phyloP scores from a whole-genome alignment of 2,329 filamentous ascomycete species.

The Incumbomyces delicatus region DNA sequence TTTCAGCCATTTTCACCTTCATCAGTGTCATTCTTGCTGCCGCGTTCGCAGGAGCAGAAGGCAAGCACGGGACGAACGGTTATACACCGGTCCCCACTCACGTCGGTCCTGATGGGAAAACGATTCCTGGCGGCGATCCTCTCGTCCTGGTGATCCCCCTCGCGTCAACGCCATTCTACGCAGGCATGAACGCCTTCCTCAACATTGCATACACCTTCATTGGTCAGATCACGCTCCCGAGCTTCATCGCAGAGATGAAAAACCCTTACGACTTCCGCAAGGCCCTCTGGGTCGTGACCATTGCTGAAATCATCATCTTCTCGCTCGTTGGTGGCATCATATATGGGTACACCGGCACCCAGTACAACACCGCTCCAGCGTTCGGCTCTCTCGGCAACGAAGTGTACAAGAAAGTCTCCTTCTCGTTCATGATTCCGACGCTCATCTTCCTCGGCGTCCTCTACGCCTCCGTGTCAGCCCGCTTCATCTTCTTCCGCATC shows the following conservation, averaged over 20 bases:
- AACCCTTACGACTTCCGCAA: conserved; percentile 77
- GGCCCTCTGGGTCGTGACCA: conserved; percentile 80
- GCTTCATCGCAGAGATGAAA: conserved; percentile 92
- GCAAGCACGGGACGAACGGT: conserved; percentile 53
- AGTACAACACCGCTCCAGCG: conserved; percentile 79
- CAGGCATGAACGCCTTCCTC: conserved; percentile 76
- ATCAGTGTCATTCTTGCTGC: conserved; percentile 76
- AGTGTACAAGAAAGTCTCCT: conserved; percentile 75
- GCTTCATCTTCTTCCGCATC: conserved; percentile 84
- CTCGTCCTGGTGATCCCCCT: conserved; percentile 59
- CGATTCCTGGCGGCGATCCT: conserved; percentile 46
- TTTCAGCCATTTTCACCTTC: conserved; percentile 80
- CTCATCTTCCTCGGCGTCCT: conserved; percentile 85
- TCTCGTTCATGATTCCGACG: conserved; percentile 92
- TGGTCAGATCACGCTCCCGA: conserved; percentile 85
- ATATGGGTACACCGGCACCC: conserved; percentile 63
- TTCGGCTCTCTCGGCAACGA: conserved; percentile 71
- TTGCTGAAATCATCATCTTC: conserved; percentile 79
- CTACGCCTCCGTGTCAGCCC: conserved; percentile 80
- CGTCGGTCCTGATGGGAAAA: conserved; percentile 18
- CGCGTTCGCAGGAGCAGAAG: conserved; percentile 69
- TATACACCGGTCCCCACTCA: conserved; percentile 45
- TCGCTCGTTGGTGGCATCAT: conserved; percentile 64
- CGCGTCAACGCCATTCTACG: conserved; percentile 65
- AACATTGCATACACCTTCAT: conserved; percentile 97